Conservation (phyloP, 345 rosid genomes). For the Barbarea vulgaris region DNA sequence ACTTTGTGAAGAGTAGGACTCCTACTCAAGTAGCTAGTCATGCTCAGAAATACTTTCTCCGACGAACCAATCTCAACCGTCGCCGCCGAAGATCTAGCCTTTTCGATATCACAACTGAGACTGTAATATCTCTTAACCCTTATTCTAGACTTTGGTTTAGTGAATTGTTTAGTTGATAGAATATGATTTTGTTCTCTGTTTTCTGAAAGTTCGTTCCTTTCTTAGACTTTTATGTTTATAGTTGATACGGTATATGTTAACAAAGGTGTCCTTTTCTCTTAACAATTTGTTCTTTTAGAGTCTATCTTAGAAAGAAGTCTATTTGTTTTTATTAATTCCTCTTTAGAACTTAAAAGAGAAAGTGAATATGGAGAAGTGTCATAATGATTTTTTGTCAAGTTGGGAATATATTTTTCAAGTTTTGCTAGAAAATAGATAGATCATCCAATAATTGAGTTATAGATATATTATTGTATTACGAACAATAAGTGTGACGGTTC, state of each 20-base stretch:
- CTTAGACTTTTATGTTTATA: not conserved
- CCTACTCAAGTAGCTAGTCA: conserved; percentile 99
- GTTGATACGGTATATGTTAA: not conserved
- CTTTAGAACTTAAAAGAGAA: not conserved
- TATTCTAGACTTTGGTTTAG: not conserved
- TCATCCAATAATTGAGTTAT: not conserved
- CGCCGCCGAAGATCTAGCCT: conserved; percentile 96
- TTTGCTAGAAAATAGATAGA: not conserved
- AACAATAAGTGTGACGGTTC: conserved; percentile 13
- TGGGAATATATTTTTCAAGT: conserved; percentile 7
- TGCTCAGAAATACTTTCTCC: conserved; percentile 94
- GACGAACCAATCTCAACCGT: conserved; percentile 79
- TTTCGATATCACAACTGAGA: conserved; percentile 90
- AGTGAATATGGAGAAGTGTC: not conserved
- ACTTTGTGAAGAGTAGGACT: conserved; percentile 87
- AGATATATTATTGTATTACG: not conserved
- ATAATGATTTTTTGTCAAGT: not conserved
- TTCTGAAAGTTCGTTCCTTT: conserved; percentile 16
- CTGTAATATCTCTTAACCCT: conserved; percentile 44
- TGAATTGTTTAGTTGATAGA: conserved; percentile 4
- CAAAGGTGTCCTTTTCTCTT: not conserved
- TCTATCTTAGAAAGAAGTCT: not conserved
- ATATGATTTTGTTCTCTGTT: conserved; percentile 20
- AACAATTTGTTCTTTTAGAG: not conserved
- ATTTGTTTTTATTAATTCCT: conserved; percentile 9